A percentile compares a stretch with the other conserved stretches of the same genome.
phyloP scores from a whole-genome alignment of 345 rosid species.

The Boechera retrofracta region DNA sequence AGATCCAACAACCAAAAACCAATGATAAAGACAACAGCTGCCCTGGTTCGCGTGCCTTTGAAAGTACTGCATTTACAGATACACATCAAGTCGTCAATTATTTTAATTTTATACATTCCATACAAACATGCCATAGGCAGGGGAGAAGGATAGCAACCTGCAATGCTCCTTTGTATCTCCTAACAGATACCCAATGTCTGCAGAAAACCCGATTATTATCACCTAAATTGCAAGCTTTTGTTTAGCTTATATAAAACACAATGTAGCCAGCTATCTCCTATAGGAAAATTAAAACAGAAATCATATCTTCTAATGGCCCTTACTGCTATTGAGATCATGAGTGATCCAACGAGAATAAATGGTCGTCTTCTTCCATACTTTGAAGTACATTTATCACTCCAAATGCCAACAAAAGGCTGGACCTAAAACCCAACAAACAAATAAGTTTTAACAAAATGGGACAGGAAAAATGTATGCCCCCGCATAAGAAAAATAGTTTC shows the following conservation, averaged over 20 bases:
- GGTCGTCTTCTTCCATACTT: constrained; percentile 92
- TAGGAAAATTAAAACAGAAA: constrained; percentile 3
- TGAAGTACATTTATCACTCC: constrained; percentile 97
- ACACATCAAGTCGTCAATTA: constrained; percentile 10
- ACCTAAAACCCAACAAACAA: constrained; percentile 59
- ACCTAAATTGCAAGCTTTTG: constrained; percentile 79
- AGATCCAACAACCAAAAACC: constrained; percentile 99
- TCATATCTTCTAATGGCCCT: constrained; percentile 50
- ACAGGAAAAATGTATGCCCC: constrained; percentile 1
- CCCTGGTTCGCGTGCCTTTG: constrained; percentile 86
- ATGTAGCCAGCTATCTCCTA: constrained; percentile 22
- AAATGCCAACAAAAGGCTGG: constrained; percentile 97
- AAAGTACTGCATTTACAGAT: constrained; percentile 63
- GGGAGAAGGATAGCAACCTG: constrained; percentile 58
- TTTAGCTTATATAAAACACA: constrained; percentile 52
- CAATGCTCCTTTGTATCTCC: constrained; percentile 93
- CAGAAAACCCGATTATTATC: constrained; percentile 95
- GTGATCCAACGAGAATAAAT: constrained; percentile 87
- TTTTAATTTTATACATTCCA: not conserved
- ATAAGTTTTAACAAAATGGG: constrained; percentile 21
- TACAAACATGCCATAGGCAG: constrained; percentile 34
- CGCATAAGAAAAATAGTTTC: constrained; percentile 37
- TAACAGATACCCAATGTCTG: constrained; percentile 89
- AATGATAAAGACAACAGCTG: constrained; percentile 81
- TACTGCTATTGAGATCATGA: constrained; percentile 85